Base-by-base conservation (phyloP, 1,284 basidiomycete genomes). In the Cystobasidiaceae sp. region DNA sequence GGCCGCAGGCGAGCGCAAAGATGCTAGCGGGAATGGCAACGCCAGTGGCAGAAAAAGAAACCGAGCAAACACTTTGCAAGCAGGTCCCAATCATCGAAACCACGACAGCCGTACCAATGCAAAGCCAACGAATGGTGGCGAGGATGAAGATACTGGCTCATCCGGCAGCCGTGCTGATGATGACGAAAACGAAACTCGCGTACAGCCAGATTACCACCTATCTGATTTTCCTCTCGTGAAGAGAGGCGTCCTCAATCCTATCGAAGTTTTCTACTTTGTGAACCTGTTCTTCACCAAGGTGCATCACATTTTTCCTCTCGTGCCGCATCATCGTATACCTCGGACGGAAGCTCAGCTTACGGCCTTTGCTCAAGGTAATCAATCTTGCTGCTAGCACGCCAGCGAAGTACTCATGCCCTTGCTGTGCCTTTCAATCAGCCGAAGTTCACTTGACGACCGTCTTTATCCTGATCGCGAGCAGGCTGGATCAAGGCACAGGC, bases 301-400 rank as follows among this genome's bases (percentile, higher is more conserved):
- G 51, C 79, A 80, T 67, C 77, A 77, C 59, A 71, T 80, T 32
- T 78, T 79, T 48, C 79, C 79, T 4, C 77, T 80, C 70, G 73
- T 79, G 1, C 75, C 78, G 0, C 71, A 74, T 15, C 67, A 72
- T 5, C 72, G 74, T 15, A 77, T 79, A 5, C 79, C 79, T 0
- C 68, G 71, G 19, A 75, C 73, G 0, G 67, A 69, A 1, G 75
- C 74, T 2, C 72, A 77, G 28, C 72, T 80, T 4, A 75, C 75
- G 0, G 62, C 69, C 2, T 79, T 79, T 27, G 77, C 78, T 0
- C 45, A 59, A 27, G 56, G 56, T 59, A 28, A 37, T 41, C 15
- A 21, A 4, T 23, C 41, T 13, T 11, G 11, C 8, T 27, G 44
- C 21, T 1, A 1, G 13, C 17, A 33, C 7, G 32, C 8, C 11